Percentiles rank a stretch among this genome's conserved stretches.
phyloP scores from a whole-genome alignment of 2,329 filamentous ascomycete genomes.

The Penicillium sp. region DNA sequence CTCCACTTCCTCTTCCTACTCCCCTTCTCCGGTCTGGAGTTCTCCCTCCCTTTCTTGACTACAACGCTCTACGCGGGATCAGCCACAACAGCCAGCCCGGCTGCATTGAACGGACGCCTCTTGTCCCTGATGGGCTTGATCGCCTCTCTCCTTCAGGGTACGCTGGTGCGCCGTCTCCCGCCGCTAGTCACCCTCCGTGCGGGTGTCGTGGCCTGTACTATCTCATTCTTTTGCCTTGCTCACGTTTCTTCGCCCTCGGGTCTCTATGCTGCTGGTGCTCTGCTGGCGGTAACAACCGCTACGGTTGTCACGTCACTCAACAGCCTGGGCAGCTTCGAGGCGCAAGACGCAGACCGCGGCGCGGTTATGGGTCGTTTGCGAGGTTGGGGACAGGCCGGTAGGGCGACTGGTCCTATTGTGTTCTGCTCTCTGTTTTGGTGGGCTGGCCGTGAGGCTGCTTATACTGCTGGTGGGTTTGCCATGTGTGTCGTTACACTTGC shows the following conservation, averaged over 20 bases:
- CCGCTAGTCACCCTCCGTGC: slow-evolving; percentile 76
- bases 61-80: slow-evolving; percentile 86
- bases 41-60: slow-evolving; percentile 95
- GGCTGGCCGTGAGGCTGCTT: slow-evolving; percentile 85
- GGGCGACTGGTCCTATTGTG: slow-evolving; percentile 79
- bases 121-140: slow-evolving; percentile 89
- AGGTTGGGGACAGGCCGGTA: slow-evolving; percentile 77
- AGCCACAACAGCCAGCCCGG: slow-evolving; percentile 42
- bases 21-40: slow-evolving; percentile 98
- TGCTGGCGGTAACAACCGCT: slow-evolving; percentile 84
- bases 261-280: slow-evolving; percentile 77
- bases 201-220: slow-evolving; percentile 73
- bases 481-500: slow-evolving; percentile 71
- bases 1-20: slow-evolving; percentile 89
- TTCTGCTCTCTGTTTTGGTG: slow-evolving; percentile 99
- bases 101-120: slow-evolving; percentile 76
- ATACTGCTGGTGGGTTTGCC: slow-evolving; percentile 73
- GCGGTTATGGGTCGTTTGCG: slow-evolving; percentile 82
- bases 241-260: slow-evolving; percentile 64
- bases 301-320: slow-evolving; percentile 95
- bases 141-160: slow-evolving; percentile 87
- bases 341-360: slow-evolving; percentile 73
- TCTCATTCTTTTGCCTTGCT: slow-evolving; percentile 77
- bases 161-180: slow-evolving; percentile 80
- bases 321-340: slow-evolving; percentile 87